phyloP scores from a whole-genome alignment of 176 grass and related monocot genomes.

The Oryza meridionalis region DNA sequence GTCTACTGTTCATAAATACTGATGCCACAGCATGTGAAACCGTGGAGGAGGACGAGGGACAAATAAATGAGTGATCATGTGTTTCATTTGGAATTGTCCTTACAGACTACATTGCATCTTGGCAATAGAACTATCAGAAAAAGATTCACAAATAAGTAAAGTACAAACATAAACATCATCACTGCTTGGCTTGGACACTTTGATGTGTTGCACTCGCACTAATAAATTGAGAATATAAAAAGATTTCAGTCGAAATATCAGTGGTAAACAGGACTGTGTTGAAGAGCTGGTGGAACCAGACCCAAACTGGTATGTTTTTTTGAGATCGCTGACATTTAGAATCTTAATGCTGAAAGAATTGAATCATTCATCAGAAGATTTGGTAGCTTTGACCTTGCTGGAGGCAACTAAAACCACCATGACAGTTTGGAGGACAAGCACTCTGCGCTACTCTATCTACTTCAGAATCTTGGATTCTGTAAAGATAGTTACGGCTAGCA shows the following conservation, averaged over 20 bases:
- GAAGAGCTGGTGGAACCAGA: conserved; percentile 75
- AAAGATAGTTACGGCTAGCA: conserved; percentile 45
- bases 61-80: conserved; percentile 8
- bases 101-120: background rate
- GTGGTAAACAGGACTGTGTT: conserved; percentile 61
- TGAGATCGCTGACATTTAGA: conserved; percentile 62
- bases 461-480: conserved; percentile 65
- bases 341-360: conserved; percentile 39
- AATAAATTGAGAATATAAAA: background rate
- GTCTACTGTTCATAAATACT: conserved; percentile 12
- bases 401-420: conserved; percentile 62
- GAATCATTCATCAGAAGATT: conserved; percentile 25
- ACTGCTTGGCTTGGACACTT: background rate
- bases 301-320: conserved; percentile 61
- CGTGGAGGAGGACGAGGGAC: background rate
- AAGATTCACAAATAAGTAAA: background rate
- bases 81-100: background rate
- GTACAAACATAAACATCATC: conserved; percentile 19
- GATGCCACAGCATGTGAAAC: background rate
- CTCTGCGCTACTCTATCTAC: conserved; percentile 74
- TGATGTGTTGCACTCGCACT: background rate
- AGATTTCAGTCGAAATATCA: conserved; percentile 47
- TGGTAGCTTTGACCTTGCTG: conserved; percentile 43
- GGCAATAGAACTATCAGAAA: conserved; percentile 1
- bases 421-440: conserved; percentile 50